phyloP scores from a whole-genome alignment of 2,329 filamentous ascomycete genomes.

The Trichoderma brevicompactum region DNA sequence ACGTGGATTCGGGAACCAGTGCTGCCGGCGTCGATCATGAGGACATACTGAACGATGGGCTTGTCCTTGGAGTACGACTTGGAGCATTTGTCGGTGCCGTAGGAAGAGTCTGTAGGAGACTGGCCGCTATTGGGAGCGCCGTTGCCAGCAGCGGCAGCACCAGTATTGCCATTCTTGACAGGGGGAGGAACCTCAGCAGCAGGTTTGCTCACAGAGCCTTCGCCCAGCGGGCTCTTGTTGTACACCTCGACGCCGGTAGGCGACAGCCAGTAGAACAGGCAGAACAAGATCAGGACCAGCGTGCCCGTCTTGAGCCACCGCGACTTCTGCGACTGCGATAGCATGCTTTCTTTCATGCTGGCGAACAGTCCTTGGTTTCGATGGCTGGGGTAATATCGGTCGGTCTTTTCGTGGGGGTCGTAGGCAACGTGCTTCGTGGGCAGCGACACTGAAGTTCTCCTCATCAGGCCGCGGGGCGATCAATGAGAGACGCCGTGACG shows the following conservation, averaged over 20 bases:
- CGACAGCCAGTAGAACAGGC: constrained; percentile 67
- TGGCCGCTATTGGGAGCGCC: constrained; percentile 50
- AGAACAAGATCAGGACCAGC: constrained; percentile 62
- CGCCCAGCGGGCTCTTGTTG: constrained; percentile 44
- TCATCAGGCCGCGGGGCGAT: constrained; percentile 51
- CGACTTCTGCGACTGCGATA: constrained; percentile 67
- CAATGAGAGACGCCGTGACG: constrained; percentile 38
- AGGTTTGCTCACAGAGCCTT: constrained; percentile 14
- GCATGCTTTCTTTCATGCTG: constrained; percentile 61
- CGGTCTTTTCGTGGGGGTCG: constrained; percentile 69
- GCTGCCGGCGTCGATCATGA: constrained; percentile 98
- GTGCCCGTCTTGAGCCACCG: constrained; percentile 69
- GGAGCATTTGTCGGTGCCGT: constrained; percentile 75
- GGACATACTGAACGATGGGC: constrained; percentile 93
- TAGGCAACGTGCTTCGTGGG: constrained; percentile 61
- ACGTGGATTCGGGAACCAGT: constrained; percentile 98
- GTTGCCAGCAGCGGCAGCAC: constrained; percentile 18
- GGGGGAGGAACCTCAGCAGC: background rate
- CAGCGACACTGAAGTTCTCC: constrained; percentile 67
- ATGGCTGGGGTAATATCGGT: constrained; percentile 58
- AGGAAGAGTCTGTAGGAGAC: constrained; percentile 61
- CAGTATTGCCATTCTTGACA: constrained; percentile 31
- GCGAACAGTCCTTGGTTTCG: constrained; percentile 54
- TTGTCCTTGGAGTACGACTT: constrained; percentile 85
- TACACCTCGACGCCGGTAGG: constrained; percentile 61